phyloP scores from a whole-genome alignment of 805 yeast species.

The Vanderwaltozyma yarrowii region DNA sequence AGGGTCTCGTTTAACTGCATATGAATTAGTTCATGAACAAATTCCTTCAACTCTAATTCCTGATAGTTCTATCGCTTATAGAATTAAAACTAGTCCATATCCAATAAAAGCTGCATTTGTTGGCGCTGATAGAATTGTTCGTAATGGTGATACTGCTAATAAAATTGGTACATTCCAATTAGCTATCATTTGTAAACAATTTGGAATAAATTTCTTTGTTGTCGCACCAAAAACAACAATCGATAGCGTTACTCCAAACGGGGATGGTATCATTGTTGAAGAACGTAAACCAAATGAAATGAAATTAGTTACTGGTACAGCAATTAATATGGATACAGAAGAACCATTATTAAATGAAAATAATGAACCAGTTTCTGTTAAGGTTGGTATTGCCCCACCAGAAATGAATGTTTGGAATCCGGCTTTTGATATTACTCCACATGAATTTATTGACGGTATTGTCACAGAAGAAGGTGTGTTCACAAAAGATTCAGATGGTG shows the following conservation, averaged over 20 bases:
- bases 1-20: constrained; percentile 89
- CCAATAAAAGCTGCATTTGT: constrained; percentile 85
- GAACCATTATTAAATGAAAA: constrained; percentile 15
- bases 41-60: constrained; percentile 86
- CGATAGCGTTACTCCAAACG: constrained; percentile 55
- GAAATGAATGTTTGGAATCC: constrained; percentile 91
- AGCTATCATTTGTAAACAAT: constrained; percentile 57
- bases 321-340: constrained; percentile 28
- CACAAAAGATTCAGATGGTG: constrained; percentile 40
- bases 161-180: constrained; percentile 92
- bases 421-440: constrained; percentile 89
- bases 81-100: constrained; percentile 38
- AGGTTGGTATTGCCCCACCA: constrained; percentile 76
- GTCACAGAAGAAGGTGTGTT: constrained; percentile 70
- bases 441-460: constrained; percentile 71
- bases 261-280: constrained; percentile 75
- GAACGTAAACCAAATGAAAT: constrained; percentile 77
- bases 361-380: constrained; percentile 31
- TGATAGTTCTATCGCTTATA: constrained; percentile 83
- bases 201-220: constrained; percentile 71
- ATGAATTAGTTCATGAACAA: constrained; percentile 72
- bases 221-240: constrained; percentile 95
- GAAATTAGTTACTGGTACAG: constrained; percentile 63
- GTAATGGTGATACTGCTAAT: constrained; percentile 92
- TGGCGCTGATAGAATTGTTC: constrained; percentile 91